Conservation (phyloP, 768 basidiomycete genomes). For the Psilocybe cyanescens region DNA sequence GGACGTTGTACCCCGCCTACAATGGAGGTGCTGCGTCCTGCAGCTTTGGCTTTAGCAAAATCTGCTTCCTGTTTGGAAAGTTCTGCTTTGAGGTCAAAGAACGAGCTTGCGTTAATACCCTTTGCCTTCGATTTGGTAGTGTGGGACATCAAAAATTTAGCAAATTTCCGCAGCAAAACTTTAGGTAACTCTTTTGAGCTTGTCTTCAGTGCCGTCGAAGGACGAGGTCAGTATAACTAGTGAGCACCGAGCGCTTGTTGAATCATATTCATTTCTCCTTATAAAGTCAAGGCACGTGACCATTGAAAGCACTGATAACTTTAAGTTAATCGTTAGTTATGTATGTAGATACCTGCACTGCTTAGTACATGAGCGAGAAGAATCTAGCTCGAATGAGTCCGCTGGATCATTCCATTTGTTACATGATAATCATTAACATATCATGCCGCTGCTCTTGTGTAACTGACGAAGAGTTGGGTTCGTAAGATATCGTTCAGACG, state of each 20-base stretch:
- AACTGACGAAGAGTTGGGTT: conserved; percentile 6
- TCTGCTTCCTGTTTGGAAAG: conserved; percentile 65
- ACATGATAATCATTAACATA: not conserved
- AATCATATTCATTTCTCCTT: no score
- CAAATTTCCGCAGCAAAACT: no score
- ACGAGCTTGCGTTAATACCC: conserved; percentile 73
- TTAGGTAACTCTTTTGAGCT: no score
- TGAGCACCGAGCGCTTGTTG: no score
- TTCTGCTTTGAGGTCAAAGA: conserved; percentile 83
- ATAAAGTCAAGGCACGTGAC: no score
- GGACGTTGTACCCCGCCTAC: conserved; percentile 67
- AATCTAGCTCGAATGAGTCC: not conserved
- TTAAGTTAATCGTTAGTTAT: no score
- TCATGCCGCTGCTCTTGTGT: conserved; percentile 19
- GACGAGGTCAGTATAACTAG: no score
- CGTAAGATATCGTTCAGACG: not conserved
- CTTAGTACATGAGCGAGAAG: no score
- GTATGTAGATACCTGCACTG: no score
- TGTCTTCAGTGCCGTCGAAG: no score
- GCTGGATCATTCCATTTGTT: not conserved
- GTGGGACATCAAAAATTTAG: conserved; percentile 40
- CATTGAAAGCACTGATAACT: no score
- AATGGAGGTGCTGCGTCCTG: conserved; percentile 55
- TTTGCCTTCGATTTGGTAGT: conserved; percentile 66
- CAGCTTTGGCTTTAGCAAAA: conserved; percentile 59